A percentile compares a stretch with the other conserved stretches of the same genome.
phyloP scores from a whole-genome alignment of 2,329 filamentous ascomycete genomes.

The Botrytis fragariae region DNA sequence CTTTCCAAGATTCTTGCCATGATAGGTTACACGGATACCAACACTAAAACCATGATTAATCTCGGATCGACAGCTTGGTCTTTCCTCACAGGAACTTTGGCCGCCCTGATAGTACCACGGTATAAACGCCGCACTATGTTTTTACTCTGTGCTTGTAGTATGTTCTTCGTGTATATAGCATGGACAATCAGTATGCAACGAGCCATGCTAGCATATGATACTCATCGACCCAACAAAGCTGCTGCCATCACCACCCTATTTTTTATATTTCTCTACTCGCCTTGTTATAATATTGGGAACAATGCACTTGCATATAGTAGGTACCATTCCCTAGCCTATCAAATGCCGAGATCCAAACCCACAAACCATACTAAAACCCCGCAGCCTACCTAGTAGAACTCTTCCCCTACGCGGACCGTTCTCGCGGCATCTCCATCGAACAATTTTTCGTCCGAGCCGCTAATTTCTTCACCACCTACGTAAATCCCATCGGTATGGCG shows the following conservation, averaged over 20 bases:
- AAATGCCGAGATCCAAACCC: not conserved
- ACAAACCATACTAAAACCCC: not conserved
- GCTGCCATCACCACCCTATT: slow-evolving; percentile 44
- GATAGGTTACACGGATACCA: not conserved
- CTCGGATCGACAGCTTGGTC: slow-evolving; percentile 46
- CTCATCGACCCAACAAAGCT: slow-evolving; percentile 29
- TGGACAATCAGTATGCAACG: slow-evolving; percentile 52
- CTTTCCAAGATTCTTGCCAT: slow-evolving; percentile 43
- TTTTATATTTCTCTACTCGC: slow-evolving; percentile 60
- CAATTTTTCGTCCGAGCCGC: slow-evolving; percentile 42
- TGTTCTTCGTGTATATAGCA: slow-evolving; percentile 53
- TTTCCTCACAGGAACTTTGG: slow-evolving; percentile 44
- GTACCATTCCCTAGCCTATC: slow-evolving; percentile 23
- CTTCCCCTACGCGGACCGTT: slow-evolving; percentile 51
- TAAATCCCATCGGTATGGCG: slow-evolving; percentile 46
- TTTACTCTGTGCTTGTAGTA: slow-evolving; percentile 51
- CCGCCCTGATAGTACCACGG: slow-evolving; percentile 44
- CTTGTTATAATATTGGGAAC: slow-evolving; percentile 63
- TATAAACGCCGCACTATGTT: slow-evolving; percentile 51
- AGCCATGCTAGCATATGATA: slow-evolving; percentile 39
- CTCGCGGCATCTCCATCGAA: slow-evolving; percentile 33
- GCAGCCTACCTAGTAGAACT: slow-evolving; percentile 56
- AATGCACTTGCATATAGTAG: slow-evolving; percentile 63
- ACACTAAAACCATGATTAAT: slow-evolving; percentile 46
- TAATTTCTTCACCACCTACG: slow-evolving; percentile 38